Evolutionary conservation across 2,329 filamentous ascomycete species (phyloP).

Genomic region (Calonectria naviculata): DNA sequence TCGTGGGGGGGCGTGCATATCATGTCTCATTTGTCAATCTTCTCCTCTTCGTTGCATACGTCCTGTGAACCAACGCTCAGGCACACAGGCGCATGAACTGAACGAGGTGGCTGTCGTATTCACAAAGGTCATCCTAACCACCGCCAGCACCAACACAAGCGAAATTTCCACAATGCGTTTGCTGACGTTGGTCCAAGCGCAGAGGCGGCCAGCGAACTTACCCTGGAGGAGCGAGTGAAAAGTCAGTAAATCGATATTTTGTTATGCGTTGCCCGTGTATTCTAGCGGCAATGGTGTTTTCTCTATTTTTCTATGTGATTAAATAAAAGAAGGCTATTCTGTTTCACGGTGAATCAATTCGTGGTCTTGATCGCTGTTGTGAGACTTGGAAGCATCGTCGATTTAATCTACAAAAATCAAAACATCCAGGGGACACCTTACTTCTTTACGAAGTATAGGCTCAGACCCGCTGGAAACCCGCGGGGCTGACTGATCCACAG

Average conservation of each 20-base stretch:
- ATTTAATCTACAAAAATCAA: not conserved
- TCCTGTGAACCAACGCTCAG: conserved; percentile 2
- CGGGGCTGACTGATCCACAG: not conserved
- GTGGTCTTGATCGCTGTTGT: too few species aligned
- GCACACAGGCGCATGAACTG: conserved; percentile 23
- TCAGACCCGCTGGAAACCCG: too few species aligned
- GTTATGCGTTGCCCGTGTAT: too few species aligned
- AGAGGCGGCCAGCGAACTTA: not conserved
- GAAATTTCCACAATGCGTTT: conserved; percentile 29
- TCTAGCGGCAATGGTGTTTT: too few species aligned
- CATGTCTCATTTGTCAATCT: conserved; percentile 4
- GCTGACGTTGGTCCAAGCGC: conserved; percentile 7
- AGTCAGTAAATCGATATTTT: too few species aligned
- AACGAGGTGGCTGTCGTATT: not conserved
- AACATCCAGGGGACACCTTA: not conserved
- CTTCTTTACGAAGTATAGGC: not conserved
- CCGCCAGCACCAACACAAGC: conserved; percentile 24
- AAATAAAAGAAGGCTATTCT: too few species aligned
- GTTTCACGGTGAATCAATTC: too few species aligned
- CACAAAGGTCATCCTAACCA: conserved; percentile 17
- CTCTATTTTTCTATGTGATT: too few species aligned
- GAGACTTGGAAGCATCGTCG: not conserved
- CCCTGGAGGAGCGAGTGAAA: not conserved
- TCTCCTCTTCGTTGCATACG: not conserved
- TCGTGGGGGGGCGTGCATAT: conserved; percentile 9